phyloP scores from a whole-genome alignment of 495 filamentous ascomycete genomes.

The Penicillium roqueforti region DNA sequence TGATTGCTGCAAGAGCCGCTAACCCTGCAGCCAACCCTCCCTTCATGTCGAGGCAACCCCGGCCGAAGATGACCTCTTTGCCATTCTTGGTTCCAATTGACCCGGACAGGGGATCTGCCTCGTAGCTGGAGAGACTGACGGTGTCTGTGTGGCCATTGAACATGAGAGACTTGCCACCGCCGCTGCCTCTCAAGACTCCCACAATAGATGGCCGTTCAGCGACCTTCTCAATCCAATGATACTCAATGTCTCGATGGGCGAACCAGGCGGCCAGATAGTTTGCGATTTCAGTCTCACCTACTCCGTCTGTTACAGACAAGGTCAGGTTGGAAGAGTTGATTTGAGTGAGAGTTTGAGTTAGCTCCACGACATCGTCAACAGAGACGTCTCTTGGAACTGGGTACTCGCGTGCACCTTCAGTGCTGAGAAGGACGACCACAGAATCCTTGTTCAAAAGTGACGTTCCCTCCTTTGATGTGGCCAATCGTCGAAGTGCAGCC shows the following conservation, averaged over 20 bases:
- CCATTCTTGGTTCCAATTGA: constrained; percentile 28
- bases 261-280: constrained; percentile 43
- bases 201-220: constrained; percentile 44
- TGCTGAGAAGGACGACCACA: constrained; percentile 52
- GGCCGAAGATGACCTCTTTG: constrained; percentile 35
- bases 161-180: constrained; percentile 45
- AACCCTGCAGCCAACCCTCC: constrained; percentile 42
- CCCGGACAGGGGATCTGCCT: constrained; percentile 39
- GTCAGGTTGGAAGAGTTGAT: constrained; percentile 46
- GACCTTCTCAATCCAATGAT: constrained; percentile 39
- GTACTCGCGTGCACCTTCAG: constrained; percentile 45
- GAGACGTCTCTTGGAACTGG: constrained; percentile 28
- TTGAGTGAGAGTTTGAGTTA: constrained; percentile 37
- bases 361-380: constrained; percentile 29
- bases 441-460: constrained; percentile 39
- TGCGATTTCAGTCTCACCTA: constrained; percentile 40
- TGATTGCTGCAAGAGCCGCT: constrained; percentile 29
- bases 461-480: constrained; percentile 18
- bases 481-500: constrained; percentile 50
- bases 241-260: constrained; percentile 43
- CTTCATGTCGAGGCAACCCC: constrained; percentile 48
- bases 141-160: constrained; percentile 51
- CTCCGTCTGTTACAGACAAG: constrained; percentile 33
- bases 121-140: constrained; percentile 42
- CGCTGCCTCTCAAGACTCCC: constrained; percentile 39